Conservation (phyloP, 169 alveolate genomes). For the Cryptosporidium baileyi region DNA sequence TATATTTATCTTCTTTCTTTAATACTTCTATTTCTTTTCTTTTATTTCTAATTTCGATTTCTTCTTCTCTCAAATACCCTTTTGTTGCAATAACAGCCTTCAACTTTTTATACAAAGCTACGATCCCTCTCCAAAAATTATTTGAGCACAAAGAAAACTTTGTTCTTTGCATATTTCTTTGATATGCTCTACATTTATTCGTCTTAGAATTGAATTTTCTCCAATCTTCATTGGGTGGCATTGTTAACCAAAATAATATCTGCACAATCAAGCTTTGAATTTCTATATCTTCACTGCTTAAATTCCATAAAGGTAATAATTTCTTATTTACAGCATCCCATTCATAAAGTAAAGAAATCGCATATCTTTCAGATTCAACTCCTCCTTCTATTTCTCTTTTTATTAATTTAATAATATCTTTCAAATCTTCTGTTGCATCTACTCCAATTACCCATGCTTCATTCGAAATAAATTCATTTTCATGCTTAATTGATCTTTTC, state of each 20-base stretch:
- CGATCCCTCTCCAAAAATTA: conserved; percentile 34
- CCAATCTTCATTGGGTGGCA: conserved; percentile 66
- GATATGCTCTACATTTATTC: conserved; percentile 26
- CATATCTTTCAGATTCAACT: conserved; percentile 61
- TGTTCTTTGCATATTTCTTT: conserved; percentile 23
- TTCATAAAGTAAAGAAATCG: conserved; percentile 21
- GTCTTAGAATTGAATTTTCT: conserved; percentile 39
- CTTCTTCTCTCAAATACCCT: conserved; percentile 42
- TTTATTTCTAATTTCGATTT: background rate
- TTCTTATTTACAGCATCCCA: conserved; percentile 47
- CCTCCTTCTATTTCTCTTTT: conserved; percentile 64
- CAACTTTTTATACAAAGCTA: conserved; percentile 18
- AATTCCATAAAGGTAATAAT: conserved; percentile 41
- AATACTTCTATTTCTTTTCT: conserved; percentile 3
- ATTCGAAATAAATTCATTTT: too few relatives aligned
- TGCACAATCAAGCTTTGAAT: conserved; percentile 54
- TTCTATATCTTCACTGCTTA: conserved; percentile 34
- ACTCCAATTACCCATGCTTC: conserved; percentile 65
- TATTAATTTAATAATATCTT: conserved; percentile 44
- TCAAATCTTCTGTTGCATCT: conserved; percentile 55
- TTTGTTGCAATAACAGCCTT: conserved; percentile 10
- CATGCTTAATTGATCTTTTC: too few relatives aligned
- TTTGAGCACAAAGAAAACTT: conserved; percentile 25
- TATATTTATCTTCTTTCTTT: conserved; percentile 9
- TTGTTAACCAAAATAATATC: conserved; percentile 52